Base-by-base conservation (phyloP, 306 rosid species). In the Trifolium pratense region DNA sequence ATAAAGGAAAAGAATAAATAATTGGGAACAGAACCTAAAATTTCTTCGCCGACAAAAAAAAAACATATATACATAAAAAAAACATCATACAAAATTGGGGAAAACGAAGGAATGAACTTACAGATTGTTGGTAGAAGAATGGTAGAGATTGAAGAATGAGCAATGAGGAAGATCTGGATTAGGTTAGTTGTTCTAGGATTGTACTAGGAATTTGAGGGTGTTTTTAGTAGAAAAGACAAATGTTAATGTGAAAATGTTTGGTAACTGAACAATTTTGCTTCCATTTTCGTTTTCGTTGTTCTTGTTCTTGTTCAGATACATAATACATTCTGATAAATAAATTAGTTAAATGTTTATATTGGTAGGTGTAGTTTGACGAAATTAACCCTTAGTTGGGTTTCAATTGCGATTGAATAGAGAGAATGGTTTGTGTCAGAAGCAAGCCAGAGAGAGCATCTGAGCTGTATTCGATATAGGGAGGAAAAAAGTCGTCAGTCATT, bases 341-440 rank as follows among this genome's bases (percentile, higher is more conserved):
- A 51, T 51, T 51, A 17, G 26, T 18, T 2, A 63, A 51, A 12
- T 59, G 64, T 62, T 71, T 17, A 14, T 14, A 23, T 40, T 36
- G 18, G 53, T 14, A 2, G 17, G 13, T 43, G 11, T 32, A 1
- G 5, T 13, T 70, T 81, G 76, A 81, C 91, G 72, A 0, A 75
- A 71, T 11, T 77, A n/a, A 25, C 91, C 94, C 70, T 66, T 2
- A 1, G 52, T 8, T 56, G 60, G 60, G 26, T 58, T 58, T 39
- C 17, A 13, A 31, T 58, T 51, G 62, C 62, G 6, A 11, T 43
- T n/a, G 18, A 11, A 43, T 6, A 36, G 82, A 76, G n/a, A n/a
- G n/a, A n/a, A 76, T 70, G 71, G 78, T 82, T 82, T 90, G 93
- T 73, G 87, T 83, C 71, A 67, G 94, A 88, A 76, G 89, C 86